These are phyloP conservation scores for Amphichorda felina DNA, from an alignment of 2,329 filamentous ascomycete genomes.

Conservation along the genomic window DNA sequence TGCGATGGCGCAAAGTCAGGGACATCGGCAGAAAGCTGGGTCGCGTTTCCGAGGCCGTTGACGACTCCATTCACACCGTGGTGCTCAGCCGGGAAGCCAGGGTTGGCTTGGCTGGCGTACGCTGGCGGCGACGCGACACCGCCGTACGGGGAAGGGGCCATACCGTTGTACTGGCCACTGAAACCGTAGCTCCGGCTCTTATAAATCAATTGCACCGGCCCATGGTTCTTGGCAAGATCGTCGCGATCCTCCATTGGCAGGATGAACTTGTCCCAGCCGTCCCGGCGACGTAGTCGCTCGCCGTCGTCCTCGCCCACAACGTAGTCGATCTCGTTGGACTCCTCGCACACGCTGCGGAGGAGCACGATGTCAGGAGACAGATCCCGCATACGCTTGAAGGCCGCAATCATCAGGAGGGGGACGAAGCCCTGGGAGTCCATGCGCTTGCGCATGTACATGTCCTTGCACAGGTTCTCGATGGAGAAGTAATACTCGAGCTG, in stretches of 20 bases:
- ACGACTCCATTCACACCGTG: neutral
- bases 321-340: slow-evolving; percentile 64
- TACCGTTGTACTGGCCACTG: slow-evolving; percentile 16
- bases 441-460: slow-evolving; percentile 73
- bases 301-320: slow-evolving; percentile 62
- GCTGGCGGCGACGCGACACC: slow-evolving; percentile 14
- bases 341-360: slow-evolving; percentile 62
- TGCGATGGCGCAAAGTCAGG: slow-evolving; percentile 11
- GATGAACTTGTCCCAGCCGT: slow-evolving; percentile 74
- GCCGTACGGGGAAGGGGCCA: slow-evolving; percentile 13
- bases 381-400: slow-evolving; percentile 62
- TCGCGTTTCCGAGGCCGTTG: slow-evolving; percentile 4
- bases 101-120: slow-evolving; percentile 12
- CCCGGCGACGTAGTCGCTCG: slow-evolving; percentile 63
- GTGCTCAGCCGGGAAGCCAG: neutral
- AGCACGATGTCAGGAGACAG: slow-evolving; percentile 51
- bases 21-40: slow-evolving; percentile 11
- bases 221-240: slow-evolving; percentile 60
- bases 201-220: slow-evolving; percentile 32
- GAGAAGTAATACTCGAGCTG: slow-evolving; percentile 93
- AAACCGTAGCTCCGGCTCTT: slow-evolving; percentile 19
- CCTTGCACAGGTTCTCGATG: slow-evolving; percentile 88
- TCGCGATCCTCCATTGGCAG: slow-evolving; percentile 61
- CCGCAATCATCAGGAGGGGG: slow-evolving; percentile 62
- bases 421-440: slow-evolving; percentile 97